phyloP scores from a whole-genome alignment of 805 yeast species.

The Ogataea ganodermae region DNA sequence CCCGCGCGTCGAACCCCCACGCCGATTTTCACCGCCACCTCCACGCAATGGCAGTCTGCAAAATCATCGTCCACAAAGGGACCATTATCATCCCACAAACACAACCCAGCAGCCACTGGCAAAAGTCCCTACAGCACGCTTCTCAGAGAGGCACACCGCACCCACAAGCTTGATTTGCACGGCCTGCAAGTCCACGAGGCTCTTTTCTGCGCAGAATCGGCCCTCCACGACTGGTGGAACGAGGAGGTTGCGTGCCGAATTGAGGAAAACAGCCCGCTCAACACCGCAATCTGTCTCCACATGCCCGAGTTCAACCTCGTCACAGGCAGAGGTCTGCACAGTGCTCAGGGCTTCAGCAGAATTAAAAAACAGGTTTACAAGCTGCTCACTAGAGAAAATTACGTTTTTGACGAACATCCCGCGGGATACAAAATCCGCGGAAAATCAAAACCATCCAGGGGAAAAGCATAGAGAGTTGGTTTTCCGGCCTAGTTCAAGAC shows the following conservation, averaged over 20 bases:
- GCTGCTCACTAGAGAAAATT: conserved; percentile 40
- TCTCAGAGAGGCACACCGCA: conserved; percentile 15
- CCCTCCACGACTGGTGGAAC: conserved; percentile 62
- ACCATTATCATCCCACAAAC: too few species aligned
- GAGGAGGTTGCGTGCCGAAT: conserved; percentile 50
- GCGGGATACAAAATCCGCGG: conserved; percentile 50
- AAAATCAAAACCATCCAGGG: conserved; percentile 16
- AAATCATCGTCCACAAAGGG: too few species aligned
- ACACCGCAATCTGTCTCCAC: conserved; percentile 38
- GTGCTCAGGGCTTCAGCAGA: conserved; percentile 55
- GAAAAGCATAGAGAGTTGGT: too few species aligned
- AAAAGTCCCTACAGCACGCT: not conserved
- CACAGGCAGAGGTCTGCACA: conserved; percentile 75
- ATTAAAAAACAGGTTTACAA: conserved; percentile 46
- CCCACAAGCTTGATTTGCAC: conserved; percentile 56
- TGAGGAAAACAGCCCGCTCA: conserved; percentile 39
- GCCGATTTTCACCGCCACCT: not conserved
- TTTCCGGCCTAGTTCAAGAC: too few species aligned
- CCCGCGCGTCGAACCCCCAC: not conserved
- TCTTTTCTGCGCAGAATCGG: conserved; percentile 35
- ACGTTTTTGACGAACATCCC: conserved; percentile 47
- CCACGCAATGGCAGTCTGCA: too few species aligned
- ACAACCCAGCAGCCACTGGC: not conserved
- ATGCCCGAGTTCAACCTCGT: conserved; percentile 49
- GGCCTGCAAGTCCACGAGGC: conserved; percentile 52